Percentiles rank a stretch among this genome's conserved stretches.
phyloP scores from a whole-genome alignment of 2,329 filamentous ascomycete genomes.

The Pleoardoris graminearum region DNA sequence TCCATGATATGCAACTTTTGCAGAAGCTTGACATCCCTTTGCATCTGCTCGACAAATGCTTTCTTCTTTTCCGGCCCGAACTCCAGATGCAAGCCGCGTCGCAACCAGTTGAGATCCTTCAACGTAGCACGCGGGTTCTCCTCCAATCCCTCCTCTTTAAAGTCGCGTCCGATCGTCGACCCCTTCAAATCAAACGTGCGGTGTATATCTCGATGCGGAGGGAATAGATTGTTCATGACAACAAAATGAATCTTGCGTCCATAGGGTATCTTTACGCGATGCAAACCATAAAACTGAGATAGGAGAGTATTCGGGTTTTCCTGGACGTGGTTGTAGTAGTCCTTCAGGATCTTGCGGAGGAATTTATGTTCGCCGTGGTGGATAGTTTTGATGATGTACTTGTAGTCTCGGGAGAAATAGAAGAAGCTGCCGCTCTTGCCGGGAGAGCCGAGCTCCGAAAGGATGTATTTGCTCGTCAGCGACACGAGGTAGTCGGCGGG shows the following conservation, averaged over 20 bases:
- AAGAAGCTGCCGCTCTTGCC: slow-evolving; percentile 99
- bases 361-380: slow-evolving; percentile 94
- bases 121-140: slow-evolving; percentile 89
- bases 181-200: slow-evolving; percentile 96
- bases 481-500: slow-evolving; percentile 98
- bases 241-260: slow-evolving; percentile 99
- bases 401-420: slow-evolving; percentile 99
- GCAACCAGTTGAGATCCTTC: slow-evolving; percentile 96
- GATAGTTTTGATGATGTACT: slow-evolving; percentile 99
- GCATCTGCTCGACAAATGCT: slow-evolving; percentile 85
- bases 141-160: slow-evolving; percentile 82
- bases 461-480: slow-evolving; percentile 95
- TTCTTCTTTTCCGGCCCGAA: slow-evolving; percentile 87
- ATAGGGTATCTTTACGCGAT: slow-evolving; percentile 97
- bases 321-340: slow-evolving; percentile 92
- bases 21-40: slow-evolving; percentile 81
- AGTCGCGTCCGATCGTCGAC: slow-evolving; percentile 90
- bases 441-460: slow-evolving; percentile 94
- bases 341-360: slow-evolving; percentile 77
- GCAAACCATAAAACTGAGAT: slow-evolving; percentile 95
- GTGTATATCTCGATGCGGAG: slow-evolving; percentile 95
- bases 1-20: slow-evolving; percentile 97
- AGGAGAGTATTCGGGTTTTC: slow-evolving; percentile 95
- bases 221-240: slow-evolving; percentile 99
- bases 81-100: slow-evolving; percentile 81